These are phyloP conservation scores for Ascochyta clinopodiicola DNA, from an alignment of 2,329 filamentous ascomycete species.

Conservation along the genomic window DNA sequence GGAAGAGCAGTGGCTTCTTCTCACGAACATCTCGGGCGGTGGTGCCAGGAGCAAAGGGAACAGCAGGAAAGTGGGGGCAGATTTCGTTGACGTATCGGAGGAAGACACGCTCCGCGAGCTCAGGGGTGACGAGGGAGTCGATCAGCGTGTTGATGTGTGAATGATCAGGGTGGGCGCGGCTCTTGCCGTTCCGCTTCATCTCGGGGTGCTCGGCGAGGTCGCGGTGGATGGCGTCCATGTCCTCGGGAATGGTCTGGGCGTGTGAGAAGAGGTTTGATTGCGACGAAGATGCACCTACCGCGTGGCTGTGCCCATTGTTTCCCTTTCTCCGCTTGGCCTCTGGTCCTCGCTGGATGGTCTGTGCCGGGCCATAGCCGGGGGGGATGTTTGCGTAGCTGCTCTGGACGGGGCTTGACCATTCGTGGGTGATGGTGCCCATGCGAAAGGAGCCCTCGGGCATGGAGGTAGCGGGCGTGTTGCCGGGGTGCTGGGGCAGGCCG, in stretches of 20 bases:
- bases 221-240: conserved; percentile 48
- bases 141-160: conserved; percentile 48
- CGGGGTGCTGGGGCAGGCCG: conserved; percentile 31
- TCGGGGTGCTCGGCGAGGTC: conserved; percentile 46
- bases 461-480: conserved; percentile 12
- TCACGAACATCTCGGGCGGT: conserved; percentile 62
- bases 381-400: conserved; percentile 36
- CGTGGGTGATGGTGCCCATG: conserved; percentile 36
- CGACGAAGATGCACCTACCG: conserved; percentile 26
- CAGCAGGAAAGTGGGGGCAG: conserved; percentile 62
- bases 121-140: conserved; percentile 58
- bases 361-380: conserved; percentile 41
- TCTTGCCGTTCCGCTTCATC: conserved; percentile 41
- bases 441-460: conserved; percentile 37
- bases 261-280: conserved; percentile 6
- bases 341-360: conserved; percentile 37
- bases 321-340: conserved; percentile 44
- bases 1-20: conserved; percentile 65
- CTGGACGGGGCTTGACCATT: conserved; percentile 32
- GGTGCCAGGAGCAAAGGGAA: conserved; percentile 63
- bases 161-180: conserved; percentile 42
- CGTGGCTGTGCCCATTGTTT: conserved; percentile 32
- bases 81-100: conserved; percentile 62
- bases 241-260: conserved; percentile 43
- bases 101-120: conserved; percentile 63